Base-by-base conservation (phyloP, 1,284 basidiomycete species). In the Athelia sp. region DNA sequence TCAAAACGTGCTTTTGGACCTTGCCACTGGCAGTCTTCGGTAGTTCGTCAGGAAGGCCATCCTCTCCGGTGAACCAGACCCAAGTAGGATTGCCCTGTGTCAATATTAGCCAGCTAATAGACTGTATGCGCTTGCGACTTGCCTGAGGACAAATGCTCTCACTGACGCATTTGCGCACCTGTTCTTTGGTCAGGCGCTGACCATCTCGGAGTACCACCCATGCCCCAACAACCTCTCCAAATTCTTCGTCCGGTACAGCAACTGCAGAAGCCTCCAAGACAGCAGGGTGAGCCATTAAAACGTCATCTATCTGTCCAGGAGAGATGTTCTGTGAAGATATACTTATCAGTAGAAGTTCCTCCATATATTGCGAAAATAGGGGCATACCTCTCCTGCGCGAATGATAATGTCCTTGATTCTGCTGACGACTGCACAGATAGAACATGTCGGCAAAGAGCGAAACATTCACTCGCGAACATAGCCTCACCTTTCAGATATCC, bases 1-100 rank as follows among this genome's bases (percentile, higher is more conserved):
- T 63, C 3, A 78, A 56, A 23, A 90, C 63, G 65, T 91, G 87
- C 69, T 93, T 93, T 82, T 83, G 81, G 34, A 94, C 82, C 66
- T 94, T 94, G 38, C 91, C 91, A 56, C 90, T 93, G 17, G 86
- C 88, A 6, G 90, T 94, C 72, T 90, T 92, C 1, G 91, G 91
- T 11, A 93, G 64, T 54, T 89, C 84, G 18, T 67, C 63, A 9
- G 72, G 68, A 4, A 69, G 67, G 3, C 76, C 80, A 22, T 84
- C 81, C 58, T 89, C 82, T n/a, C 81, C 83, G 1, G 88, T 56
- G 54, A 91, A 90, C 87, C 90, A 93, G 2, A 93, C 81, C 85
- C 87, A 92, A 3, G 74, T 70, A 0, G 90, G 90, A 1, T 84
- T 79, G 64, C 85, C 89, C 86, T 88, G 47, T 14, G 47, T 8